These are phyloP conservation scores for Adansonia grandidieri DNA, from an alignment of 441 rosid species.

Conservation along the genomic window DNA sequence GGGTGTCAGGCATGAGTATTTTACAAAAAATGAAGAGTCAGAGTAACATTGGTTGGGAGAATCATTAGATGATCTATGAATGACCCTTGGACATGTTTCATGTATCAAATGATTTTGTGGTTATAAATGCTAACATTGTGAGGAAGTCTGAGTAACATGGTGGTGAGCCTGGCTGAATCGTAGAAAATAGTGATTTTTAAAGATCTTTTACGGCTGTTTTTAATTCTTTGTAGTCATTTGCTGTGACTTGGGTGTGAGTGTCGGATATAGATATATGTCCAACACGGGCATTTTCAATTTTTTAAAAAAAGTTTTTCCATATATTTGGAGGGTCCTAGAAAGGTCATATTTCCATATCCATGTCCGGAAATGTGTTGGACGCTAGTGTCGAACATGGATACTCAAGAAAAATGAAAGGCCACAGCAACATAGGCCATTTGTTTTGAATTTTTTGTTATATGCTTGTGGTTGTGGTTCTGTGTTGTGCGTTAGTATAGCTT, in stretches of 20 bases:
- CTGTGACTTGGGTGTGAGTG: too few relatives aligned
- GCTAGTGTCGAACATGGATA: too few relatives aligned
- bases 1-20: too few relatives aligned
- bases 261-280: too few relatives aligned
- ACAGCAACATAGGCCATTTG: background rate
- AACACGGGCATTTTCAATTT: too few relatives aligned
- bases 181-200: background rate
- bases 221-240: too few relatives aligned
- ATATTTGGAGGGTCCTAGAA: too few relatives aligned
- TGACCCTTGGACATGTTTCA: background rate
- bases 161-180: background rate
- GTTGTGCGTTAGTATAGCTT: background rate
- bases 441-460: background rate
- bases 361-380: too few relatives aligned
- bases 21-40: too few relatives aligned
- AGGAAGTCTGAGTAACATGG: background rate
- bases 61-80: background rate
- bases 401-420: too few relatives aligned
- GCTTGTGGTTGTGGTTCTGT: background rate
- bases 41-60: background rate
- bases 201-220: background rate
- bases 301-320: too few relatives aligned
- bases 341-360: too few relatives aligned
- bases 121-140: background rate
- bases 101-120: background rate